Conservation (phyloP, 345 rosid genomes). For the Luvunga scandens region DNA sequence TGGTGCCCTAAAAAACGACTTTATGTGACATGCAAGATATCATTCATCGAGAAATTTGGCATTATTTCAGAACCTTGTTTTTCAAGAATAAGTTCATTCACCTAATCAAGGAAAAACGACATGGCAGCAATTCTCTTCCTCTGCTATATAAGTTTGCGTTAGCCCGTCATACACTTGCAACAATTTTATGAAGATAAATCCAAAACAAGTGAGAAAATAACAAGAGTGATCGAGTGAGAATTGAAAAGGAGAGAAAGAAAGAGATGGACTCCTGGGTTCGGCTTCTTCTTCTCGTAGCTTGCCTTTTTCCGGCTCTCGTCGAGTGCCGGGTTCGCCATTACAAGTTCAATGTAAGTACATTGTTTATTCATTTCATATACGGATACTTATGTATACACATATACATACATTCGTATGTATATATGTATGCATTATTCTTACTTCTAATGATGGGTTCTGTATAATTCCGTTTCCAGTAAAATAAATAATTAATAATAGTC, state of each 20-base stretch:
- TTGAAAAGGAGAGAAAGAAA: not conserved
- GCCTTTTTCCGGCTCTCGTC: conserved; percentile 45
- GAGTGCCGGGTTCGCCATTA: conserved; percentile 62
- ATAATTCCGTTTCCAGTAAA: not conserved
- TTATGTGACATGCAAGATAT: conserved; percentile 43
- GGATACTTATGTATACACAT: not conserved
- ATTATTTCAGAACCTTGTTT: conserved; percentile 32
- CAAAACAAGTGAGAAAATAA: conserved; percentile 7
- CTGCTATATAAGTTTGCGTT: conserved; percentile 47
- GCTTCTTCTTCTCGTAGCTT: conserved; percentile 37
- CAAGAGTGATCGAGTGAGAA: conserved; percentile 7
- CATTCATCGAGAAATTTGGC: not conserved
- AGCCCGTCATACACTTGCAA: conserved; percentile 32
- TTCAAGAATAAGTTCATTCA: conserved; percentile 49
- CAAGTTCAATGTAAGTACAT: conserved; percentile 54
- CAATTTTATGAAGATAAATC: not conserved
- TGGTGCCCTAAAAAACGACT: conserved; percentile 11
- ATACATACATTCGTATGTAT: not conserved
- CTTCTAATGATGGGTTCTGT: not conserved
- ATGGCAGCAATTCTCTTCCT: conserved; percentile 32
- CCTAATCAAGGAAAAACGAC: conserved; percentile 67
- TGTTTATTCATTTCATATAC: not conserved
- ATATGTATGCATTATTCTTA: not conserved
- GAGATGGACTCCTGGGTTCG: conserved; percentile 37
- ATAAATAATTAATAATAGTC: not conserved